Evolutionary conservation across 2,329 filamentous ascomycete species (phyloP).

Genomic region (Verticillium isaacii): DNA sequence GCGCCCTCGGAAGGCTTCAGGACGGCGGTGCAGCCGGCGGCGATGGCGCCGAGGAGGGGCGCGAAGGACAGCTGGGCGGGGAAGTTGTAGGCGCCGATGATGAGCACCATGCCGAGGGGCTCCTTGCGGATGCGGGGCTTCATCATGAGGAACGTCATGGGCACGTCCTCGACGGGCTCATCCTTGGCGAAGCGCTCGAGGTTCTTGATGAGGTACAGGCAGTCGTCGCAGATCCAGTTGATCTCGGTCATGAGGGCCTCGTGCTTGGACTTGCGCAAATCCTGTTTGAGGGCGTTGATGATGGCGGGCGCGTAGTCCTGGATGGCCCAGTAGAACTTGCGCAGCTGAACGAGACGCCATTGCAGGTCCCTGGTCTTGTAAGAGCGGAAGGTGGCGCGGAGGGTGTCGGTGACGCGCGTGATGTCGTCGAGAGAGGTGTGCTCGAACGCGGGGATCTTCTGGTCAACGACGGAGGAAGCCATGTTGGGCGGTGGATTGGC

Average conservation of each 20-base stretch:
- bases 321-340: slow-evolving; percentile 91
- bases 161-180: slow-evolving; percentile 67
- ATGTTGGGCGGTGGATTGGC: neutral
- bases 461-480: slow-evolving; percentile 19
- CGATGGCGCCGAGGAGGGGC: slow-evolving; percentile 83
- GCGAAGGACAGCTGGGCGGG: slow-evolving; percentile 76
- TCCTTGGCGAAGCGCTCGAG: slow-evolving; percentile 80
- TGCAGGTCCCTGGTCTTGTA: slow-evolving; percentile 79
- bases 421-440: slow-evolving; percentile 65
- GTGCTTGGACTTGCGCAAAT: slow-evolving; percentile 72
- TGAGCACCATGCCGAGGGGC: slow-evolving; percentile 74
- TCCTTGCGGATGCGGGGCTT: slow-evolving; percentile 79
- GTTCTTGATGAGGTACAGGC: slow-evolving; percentile 72
- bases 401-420: slow-evolving; percentile 50
- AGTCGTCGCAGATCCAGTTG: slow-evolving; percentile 75
- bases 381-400: slow-evolving; percentile 67
- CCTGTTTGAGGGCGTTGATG: slow-evolving; percentile 67
- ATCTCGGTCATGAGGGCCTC: slow-evolving; percentile 74
- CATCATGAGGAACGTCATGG: slow-evolving; percentile 63
- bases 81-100: slow-evolving; percentile 94
- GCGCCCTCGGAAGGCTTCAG: slow-evolving; percentile 88
- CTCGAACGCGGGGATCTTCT: slow-evolving; percentile 45
- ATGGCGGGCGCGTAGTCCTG: slow-evolving; percentile 73
- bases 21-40: slow-evolving; percentile 83
- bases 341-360: slow-evolving; percentile 80